Base-by-base conservation (phyloP, 169 alveolate species). In the Theileria luwenshuni region DNA sequence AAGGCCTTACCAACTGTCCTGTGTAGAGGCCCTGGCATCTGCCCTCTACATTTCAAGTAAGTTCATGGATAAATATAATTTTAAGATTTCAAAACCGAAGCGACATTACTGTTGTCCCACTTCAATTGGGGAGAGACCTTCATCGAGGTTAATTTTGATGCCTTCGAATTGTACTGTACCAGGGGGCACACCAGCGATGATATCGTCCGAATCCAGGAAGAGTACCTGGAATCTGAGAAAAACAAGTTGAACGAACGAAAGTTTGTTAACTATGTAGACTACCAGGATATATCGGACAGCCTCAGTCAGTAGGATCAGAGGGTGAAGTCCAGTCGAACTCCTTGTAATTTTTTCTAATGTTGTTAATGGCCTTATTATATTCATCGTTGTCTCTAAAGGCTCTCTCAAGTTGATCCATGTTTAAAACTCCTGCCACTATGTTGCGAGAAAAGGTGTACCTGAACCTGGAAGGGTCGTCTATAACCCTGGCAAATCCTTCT, bases 11-110 rank as follows among this genome's bases (percentile, higher is more conserved):
- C 96, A 95, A 90, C 91, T 96, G 68, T 91, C 95, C 33, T 96
- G 99, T 81, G 98, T 95, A 8, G 99, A 96, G 71, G 99, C 99
- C 0, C 83, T 95, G 38, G 95, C 98, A n/a, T 98, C 97, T 3
- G 94, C 95, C 42, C 91, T 96, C 61, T 83, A 75, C 67, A 86
- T 96, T 12, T 70, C 91, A 67, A 98, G 98, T 61, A 83, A 51
- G 77, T 47, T 15, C 3, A 3, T n/a, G n/a, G n/a, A n/a, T n/a
- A n/a, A n/a, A n/a, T n/a, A n/a, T n/a, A n/a, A n/a, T n/a, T n/a
- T n/a, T n/a, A n/a, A 81, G 89, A 73, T 15, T 17, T 81, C 75
- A 69, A 62, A 65, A 87, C 75, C 42, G 93, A 89, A 63, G 97
- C 97, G 13, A 83, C 81, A 38, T 54, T 70, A 27, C 63, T 95